Evolutionary conservation across 2,329 filamentous ascomycete species (phyloP).

Genomic region (Colletotrichum sp.): DNA sequence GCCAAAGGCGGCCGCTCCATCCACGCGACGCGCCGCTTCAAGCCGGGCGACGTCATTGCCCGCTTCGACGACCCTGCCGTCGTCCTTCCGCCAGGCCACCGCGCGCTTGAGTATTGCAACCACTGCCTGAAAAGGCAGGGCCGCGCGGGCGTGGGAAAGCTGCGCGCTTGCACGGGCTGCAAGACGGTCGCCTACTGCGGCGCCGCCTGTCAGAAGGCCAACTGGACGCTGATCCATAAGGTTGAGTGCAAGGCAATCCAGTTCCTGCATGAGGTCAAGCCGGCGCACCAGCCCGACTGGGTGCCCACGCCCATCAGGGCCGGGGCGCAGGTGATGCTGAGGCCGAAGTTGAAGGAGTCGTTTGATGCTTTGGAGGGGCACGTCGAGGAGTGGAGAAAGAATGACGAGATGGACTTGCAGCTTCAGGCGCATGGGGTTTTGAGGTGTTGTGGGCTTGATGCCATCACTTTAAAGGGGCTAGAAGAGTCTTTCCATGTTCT

Average conservation of each 20-base stretch:
- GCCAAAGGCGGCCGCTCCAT: constrained; percentile 50
- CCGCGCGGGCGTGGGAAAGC: constrained; percentile 1
- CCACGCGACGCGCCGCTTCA: constrained; percentile 44
- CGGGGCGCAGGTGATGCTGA: constrained; percentile 55
- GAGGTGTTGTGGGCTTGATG: constrained; percentile 27
- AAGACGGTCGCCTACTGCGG: constrained; percentile 60
- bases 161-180: constrained; percentile 55
- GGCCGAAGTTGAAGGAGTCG: constrained; percentile 33
- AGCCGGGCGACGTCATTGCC: constrained; percentile 51
- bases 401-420: constrained; percentile 52
- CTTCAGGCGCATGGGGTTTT: constrained; percentile 45
- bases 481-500: constrained; percentile 47
- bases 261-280: constrained; percentile 38
- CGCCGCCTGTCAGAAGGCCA: constrained; percentile 55
- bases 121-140: constrained; percentile 45
- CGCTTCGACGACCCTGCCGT: constrained; percentile 47
- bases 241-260: constrained; percentile 56
- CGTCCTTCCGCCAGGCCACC: constrained; percentile 51
- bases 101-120: constrained; percentile 50
- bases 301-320: constrained; percentile 62
- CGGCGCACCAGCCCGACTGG: constrained; percentile 30
- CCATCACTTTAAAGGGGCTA: constrained; percentile 46
- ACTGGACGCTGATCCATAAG: constrained; percentile 59
- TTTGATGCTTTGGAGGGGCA: constrained; percentile 53
- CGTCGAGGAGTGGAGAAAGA: constrained; percentile 39